A percentile compares a stretch with the other conserved stretches of the same genome.
Evolutionary conservation across 2,329 filamentous ascomycete species (phyloP).

Genomic region (Botrytis squamosa): DNA sequence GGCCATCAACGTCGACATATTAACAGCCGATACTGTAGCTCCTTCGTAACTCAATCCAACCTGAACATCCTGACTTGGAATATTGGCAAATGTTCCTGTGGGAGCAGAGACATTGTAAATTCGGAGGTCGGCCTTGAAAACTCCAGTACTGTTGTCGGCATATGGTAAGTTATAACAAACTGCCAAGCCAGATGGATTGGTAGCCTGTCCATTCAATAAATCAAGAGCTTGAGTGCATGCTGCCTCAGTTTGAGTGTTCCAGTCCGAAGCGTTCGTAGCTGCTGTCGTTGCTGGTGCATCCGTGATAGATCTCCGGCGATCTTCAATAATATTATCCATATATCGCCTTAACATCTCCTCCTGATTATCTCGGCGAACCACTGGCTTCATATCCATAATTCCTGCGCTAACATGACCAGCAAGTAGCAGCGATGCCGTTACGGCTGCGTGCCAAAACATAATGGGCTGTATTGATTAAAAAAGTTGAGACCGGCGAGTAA

Average conservation of each 20-base stretch:
- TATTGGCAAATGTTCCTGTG: constrained; percentile 50
- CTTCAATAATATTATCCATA: constrained; percentile 35
- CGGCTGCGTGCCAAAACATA: constrained; percentile 30
- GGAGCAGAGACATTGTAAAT: constrained; percentile 68
- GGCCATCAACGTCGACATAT: constrained; percentile 30
- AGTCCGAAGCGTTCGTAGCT: constrained; percentile 45
- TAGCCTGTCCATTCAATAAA: constrained; percentile 53
- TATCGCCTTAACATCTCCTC: constrained; percentile 37
- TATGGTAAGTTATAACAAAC: constrained; percentile 80
- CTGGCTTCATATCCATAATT: constrained; percentile 22
- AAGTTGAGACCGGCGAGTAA: constrained; percentile 14
- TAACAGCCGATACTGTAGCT: constrained; percentile 51
- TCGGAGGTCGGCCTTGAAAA: constrained; percentile 75
- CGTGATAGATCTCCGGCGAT: constrained; percentile 11
- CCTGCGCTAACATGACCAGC: constrained; percentile 35
- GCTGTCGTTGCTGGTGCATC: constrained; percentile 15
- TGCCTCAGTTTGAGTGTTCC: constrained; percentile 53
- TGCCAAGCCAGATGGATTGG: constrained; percentile 73
- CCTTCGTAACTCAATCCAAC: constrained; percentile 56
- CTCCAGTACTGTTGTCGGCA: constrained; percentile 64
- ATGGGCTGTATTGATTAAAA: constrained; percentile 19
- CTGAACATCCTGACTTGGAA: constrained; percentile 52
- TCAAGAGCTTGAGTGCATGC: constrained; percentile 61
- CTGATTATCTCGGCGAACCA: constrained; percentile 18
- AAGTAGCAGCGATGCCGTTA: constrained; percentile 32